Evolutionary conservation across 2,329 filamentous ascomycete species (phyloP), one percentile per base, ranked within the genome.

Genomic region (Colletotrichum lini): DNA sequence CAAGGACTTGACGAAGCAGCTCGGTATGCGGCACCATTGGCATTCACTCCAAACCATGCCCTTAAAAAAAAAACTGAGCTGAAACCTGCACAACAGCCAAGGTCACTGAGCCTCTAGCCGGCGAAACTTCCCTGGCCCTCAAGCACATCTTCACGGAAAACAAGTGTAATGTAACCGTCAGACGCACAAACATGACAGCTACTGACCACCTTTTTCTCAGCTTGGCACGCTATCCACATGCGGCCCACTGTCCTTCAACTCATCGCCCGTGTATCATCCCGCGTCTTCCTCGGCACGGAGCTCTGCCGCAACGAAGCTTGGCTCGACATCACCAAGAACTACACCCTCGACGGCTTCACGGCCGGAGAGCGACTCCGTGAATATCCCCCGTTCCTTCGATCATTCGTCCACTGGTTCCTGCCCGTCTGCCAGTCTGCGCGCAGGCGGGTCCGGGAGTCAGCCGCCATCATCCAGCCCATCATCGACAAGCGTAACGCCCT

Each of bases 211-310:
- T 6, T 2, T 2, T 13, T 0, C 4, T 2, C 0, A 85, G 77
- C 63, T 74, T 75, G 42, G 72, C 73, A 15, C 71, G 72, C 8
- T 18, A 63, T 62, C 3, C 47, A 26, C 30, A 50, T 69, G 50
- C 66, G 66, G 7, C 7, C 60, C 9, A 70, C 26, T 4, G 44
- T 72, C n/a, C 56, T 71, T 3, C 58, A 73, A 15, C 40, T 86
- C 13, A 80, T 89, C 15, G 84, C 86, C 16, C 84, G 85, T 7
- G 74, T 88, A 18, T 86, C 86, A 0, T 84, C 86, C 2, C 80
- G 85, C 9, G 81, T 87, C 4, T 88, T 88, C 72, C 76, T 88
- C 2, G 86, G 86, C 7, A 74, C 77, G 5, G 77, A 79, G 3
- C 74, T 87, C 16, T 86, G 84, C 76, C 83, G 84, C 5, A 82